phyloP scores from a whole-genome alignment of 169 alveolate genomes.

The Plasmodium berghei region DNA sequence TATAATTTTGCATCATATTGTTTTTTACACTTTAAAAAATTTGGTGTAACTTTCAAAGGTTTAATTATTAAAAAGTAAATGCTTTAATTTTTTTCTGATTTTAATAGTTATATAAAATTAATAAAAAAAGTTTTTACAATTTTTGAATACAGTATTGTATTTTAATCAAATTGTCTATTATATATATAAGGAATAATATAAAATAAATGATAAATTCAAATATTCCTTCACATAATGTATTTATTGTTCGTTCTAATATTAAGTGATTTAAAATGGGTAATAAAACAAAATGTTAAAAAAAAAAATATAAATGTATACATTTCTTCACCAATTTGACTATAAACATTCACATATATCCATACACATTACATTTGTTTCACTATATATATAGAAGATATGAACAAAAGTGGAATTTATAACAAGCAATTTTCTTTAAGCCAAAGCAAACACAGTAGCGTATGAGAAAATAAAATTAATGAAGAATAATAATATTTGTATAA shows the following conservation, averaged over 20 bases:
- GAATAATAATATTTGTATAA: neutral
- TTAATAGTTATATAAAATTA: neutral
- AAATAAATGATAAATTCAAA: neutral
- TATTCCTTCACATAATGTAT: neutral
- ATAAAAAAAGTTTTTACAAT: neutral
- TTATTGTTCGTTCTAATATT: too few relatives aligned
- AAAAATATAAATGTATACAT: neutral
- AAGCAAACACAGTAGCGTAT: constrained; percentile 63
- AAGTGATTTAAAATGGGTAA: neutral
- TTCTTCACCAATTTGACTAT: neutral
- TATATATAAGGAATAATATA: too few relatives aligned
- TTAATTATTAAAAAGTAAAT: neutral
- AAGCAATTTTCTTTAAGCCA: constrained; percentile 70
- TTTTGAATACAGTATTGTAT: neutral
- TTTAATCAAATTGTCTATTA: constrained; percentile 1
- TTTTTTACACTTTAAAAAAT: neutral
- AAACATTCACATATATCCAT: neutral
- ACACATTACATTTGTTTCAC: neutral
- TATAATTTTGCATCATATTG: too few relatives aligned
- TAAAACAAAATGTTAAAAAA: neutral
- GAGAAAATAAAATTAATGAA: neutral
- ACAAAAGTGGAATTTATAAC: constrained; percentile 48
- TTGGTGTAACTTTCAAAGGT: neutral
- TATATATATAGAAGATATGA: constrained; percentile 32
- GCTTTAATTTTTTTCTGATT: neutral